Conservation (phyloP, 1,284 basidiomycete genomes). For the Papiliotrema flavescens region DNA sequence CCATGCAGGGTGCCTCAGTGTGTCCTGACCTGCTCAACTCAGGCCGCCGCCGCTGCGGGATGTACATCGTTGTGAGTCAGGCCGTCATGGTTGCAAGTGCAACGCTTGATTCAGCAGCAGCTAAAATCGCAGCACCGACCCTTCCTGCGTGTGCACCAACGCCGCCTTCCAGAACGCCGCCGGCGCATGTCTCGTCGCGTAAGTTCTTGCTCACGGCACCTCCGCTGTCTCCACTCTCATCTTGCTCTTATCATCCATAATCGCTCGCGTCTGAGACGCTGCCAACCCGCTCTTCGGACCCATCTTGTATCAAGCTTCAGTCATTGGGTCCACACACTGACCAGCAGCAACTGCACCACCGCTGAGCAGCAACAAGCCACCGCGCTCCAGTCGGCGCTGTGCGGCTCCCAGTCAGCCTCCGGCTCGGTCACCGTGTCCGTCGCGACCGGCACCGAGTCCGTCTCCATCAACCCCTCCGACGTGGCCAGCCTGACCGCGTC, state of each 20-base stretch:
- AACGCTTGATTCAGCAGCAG: too few species aligned
- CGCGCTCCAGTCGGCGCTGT: constrained; percentile 26
- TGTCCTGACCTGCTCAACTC: constrained; percentile 23
- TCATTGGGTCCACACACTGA: too few species aligned
- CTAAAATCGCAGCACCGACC: constrained; percentile 25
- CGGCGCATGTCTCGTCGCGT: constrained; percentile 29
- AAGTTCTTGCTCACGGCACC: constrained; percentile 8
- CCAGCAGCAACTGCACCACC: constrained; percentile 30
- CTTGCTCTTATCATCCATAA: too few species aligned
- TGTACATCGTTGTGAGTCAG: constrained; percentile 24
- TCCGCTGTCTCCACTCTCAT: too few species aligned
- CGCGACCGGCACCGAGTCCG: constrained; percentile 14
- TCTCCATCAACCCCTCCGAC: constrained; percentile 13
- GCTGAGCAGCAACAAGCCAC: constrained; percentile 26
- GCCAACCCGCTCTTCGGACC: background rate
- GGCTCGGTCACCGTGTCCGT: constrained; percentile 19
- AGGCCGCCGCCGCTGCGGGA: constrained; percentile 22
- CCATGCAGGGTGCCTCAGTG: constrained; percentile 18
- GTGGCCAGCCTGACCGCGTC: constrained; percentile 7
- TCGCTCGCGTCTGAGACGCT: too few species aligned
- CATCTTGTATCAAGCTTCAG: too few species aligned
- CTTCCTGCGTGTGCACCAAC: constrained; percentile 39
- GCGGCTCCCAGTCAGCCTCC: constrained; percentile 14
- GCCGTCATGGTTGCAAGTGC: background rate
- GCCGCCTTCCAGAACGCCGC: constrained; percentile 34